Percentiles rank a stretch among this genome's conserved stretches.
Conservation (phyloP, 2,329 filamentous ascomycete genomes). For the Fusarium tjaetaba region DNA sequence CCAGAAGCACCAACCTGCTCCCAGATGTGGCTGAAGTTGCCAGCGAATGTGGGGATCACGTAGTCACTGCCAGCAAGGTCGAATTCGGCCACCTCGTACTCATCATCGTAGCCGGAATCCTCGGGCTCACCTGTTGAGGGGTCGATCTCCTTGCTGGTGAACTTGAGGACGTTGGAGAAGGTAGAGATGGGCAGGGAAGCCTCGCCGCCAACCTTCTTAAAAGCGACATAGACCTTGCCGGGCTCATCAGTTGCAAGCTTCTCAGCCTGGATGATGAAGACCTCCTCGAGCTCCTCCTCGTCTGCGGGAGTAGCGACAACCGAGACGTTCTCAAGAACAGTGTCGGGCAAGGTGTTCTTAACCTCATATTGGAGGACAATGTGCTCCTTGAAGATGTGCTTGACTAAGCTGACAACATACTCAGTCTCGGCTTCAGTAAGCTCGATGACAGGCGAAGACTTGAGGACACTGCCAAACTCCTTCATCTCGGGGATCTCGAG, state of each 20-base stretch:
- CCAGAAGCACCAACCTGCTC: conserved; percentile 90
- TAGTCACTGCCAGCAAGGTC: conserved; percentile 94
- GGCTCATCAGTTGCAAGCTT: conserved; percentile 86
- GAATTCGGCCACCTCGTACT: conserved; percentile 95
- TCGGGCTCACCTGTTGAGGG: conserved; percentile 93
- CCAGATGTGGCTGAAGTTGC: conserved; percentile 96
- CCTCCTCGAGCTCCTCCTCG: conserved; percentile 86
- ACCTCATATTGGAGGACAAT: conserved; percentile 96
- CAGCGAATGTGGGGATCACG: conserved; percentile 90
- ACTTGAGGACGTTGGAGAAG: conserved; percentile 94
- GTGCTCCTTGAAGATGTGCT: conserved; percentile 98
- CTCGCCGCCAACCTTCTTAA: conserved; percentile 83
- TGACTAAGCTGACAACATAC: conserved; percentile 92
- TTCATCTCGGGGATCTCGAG: conserved; percentile 90
- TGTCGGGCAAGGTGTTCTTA: conserved; percentile 95
- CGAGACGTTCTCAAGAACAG: conserved; percentile 88
- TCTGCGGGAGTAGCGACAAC: conserved; percentile 82
- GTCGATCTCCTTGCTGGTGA: conserved; percentile 98
- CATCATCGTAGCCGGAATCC: conserved; percentile 92
- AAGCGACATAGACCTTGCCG: conserved; percentile 93
- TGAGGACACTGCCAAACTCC: conserved; percentile 89
- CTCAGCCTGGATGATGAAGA: conserved; percentile 91
- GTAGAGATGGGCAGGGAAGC: conserved; percentile 79
- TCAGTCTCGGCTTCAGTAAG: conserved; percentile 97
- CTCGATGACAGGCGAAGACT: conserved; percentile 86